Percentiles rank a stretch among this genome's conserved stretches.
Conservation (phyloP, 2,329 filamentous ascomycete species). For the Talaromyces sp. region DNA sequence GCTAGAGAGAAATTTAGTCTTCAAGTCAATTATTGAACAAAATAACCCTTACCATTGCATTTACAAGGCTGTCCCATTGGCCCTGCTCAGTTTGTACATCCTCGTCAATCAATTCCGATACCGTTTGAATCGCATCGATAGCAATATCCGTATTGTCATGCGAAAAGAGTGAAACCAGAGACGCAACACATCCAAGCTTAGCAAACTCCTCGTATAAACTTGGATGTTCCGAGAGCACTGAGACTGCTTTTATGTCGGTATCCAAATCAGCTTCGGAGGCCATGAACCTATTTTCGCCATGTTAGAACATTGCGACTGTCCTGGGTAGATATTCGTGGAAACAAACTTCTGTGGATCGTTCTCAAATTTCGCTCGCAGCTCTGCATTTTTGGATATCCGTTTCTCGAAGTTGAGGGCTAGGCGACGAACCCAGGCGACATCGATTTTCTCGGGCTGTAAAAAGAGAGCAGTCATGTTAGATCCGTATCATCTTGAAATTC, state of each 20-base stretch:
- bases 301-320: constrained; percentile 15
- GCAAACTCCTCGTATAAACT: constrained; percentile 78
- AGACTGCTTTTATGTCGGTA: constrained; percentile 77
- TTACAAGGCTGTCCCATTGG: constrained; percentile 74
- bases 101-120: constrained; percentile 88
- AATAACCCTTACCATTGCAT: constrained; percentile 46
- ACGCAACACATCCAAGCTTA: constrained; percentile 66
- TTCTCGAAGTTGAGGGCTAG: constrained; percentile 82
- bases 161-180: constrained; percentile 74
- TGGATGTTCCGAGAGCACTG: constrained; percentile 80
- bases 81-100: constrained; percentile 76
- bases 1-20: constrained; percentile 19
- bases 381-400: constrained; percentile 84
- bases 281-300: constrained; percentile 55
- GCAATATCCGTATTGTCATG: constrained; percentile 98
- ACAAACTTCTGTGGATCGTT: constrained; percentile 67
- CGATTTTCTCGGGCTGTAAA: constrained; percentile 65
- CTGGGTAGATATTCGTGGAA: not conserved
- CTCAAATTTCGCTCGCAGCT: constrained; percentile 81
- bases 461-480: not conserved
- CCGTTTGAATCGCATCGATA: constrained; percentile 82
- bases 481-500: not conserved
- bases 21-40: not conserved
- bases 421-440: constrained; percentile 76
- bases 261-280: constrained; percentile 84